phyloP scores from a whole-genome alignment of 2,329 filamentous ascomycete species.

The Claviceps sp. region DNA sequence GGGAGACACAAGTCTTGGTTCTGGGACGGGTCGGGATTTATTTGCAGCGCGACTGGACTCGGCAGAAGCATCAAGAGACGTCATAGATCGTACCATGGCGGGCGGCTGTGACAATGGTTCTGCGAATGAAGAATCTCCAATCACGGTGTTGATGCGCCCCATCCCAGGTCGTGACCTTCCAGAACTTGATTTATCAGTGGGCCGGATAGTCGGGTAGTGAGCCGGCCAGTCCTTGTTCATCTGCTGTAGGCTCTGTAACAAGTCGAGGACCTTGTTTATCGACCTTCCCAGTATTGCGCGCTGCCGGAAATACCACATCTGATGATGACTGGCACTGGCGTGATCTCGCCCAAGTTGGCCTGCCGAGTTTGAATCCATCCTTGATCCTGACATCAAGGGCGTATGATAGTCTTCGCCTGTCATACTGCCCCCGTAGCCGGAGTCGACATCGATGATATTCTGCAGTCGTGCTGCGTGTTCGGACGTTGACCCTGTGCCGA shows the following conservation, averaged over 20 bases:
- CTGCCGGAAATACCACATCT: slow-evolving; percentile 91
- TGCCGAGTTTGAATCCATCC: slow-evolving; percentile 29
- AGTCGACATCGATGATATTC: slow-evolving; percentile 72
- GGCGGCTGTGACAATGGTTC: slow-evolving; percentile 30
- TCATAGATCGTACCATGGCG: slow-evolving; percentile 55
- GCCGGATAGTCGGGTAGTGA: slow-evolving; percentile 78
- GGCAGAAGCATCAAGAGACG: slow-evolving; percentile 45
- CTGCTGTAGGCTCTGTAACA: slow-evolving; percentile 69
- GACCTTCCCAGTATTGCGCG: slow-evolving; percentile 74
- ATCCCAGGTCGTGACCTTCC: slow-evolving; percentile 44
- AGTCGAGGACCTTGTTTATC: slow-evolving; percentile 75
- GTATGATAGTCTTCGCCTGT: slow-evolving; percentile 44
- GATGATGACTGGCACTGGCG: slow-evolving; percentile 76
- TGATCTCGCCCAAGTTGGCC: slow-evolving; percentile 35
- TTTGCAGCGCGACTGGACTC: slow-evolving; percentile 63
- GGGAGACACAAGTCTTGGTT: slow-evolving; percentile 76
- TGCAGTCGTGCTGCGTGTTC: slow-evolving; percentile 71
- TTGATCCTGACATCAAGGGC: slow-evolving; percentile 1
- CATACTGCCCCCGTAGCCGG: slow-evolving; percentile 78
- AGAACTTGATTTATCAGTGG: slow-evolving; percentile 33
- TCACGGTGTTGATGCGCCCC: slow-evolving; percentile 48
- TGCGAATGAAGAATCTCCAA: slow-evolving; percentile 31
- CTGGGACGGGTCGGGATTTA: slow-evolving; percentile 42
- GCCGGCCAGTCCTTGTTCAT: slow-evolving; percentile 90
- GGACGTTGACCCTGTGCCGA: slow-evolving; percentile 69